phyloP scores from a whole-genome alignment of 345 rosid genomes.

The Hevea brasiliensis region DNA sequence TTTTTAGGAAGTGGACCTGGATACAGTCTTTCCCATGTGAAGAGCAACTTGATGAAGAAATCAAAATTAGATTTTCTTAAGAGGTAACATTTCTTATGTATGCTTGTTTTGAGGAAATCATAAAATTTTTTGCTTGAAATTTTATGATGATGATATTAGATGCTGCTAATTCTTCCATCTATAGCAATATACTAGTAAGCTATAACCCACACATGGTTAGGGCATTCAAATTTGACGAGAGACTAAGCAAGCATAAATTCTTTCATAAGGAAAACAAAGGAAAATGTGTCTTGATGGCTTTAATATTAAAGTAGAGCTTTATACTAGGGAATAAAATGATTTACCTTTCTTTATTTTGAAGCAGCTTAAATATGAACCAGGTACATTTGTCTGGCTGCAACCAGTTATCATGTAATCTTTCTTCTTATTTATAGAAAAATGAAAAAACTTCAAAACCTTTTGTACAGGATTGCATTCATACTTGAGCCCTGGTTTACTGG shows the following conservation, averaged over 20 bases:
- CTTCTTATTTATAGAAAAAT: too few relatives aligned
- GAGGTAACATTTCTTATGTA: constrained; percentile 46
- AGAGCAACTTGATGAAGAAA: constrained; percentile 91
- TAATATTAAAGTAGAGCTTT: neutral
- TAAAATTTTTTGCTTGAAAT: neutral
- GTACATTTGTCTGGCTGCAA: neutral
- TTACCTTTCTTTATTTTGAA: neutral
- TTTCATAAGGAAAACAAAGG: neutral
- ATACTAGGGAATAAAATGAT: neutral
- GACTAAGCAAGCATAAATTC: neutral
- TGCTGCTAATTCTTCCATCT: neutral
- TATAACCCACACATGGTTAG: neutral
- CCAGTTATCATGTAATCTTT: neutral
- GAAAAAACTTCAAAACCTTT: neutral
- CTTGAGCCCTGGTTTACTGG: neutral
- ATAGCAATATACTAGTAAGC: neutral
- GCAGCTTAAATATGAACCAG: neutral
- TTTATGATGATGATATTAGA: neutral
- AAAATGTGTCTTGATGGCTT: neutral
- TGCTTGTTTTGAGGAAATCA: neutral
- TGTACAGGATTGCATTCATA: neutral
- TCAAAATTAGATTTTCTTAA: constrained; percentile 73
- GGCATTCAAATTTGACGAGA: too few relatives aligned
- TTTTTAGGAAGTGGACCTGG: constrained; percentile 58
- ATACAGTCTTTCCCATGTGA: constrained; percentile 53